phyloP scores from a whole-genome alignment of 1,284 basidiomycete genomes.

The Singerocomus inundabilis region DNA sequence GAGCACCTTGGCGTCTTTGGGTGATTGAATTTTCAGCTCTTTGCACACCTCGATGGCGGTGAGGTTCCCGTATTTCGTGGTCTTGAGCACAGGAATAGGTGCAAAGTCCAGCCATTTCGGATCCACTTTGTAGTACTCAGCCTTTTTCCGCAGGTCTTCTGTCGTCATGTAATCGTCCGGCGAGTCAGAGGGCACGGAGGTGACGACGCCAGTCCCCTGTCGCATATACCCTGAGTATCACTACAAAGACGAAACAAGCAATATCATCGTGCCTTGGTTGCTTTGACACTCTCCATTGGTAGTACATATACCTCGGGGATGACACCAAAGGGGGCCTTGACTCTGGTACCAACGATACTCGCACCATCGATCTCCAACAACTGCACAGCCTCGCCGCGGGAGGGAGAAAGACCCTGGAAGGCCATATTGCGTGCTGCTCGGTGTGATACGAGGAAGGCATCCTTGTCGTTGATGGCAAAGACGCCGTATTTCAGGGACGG shows the following conservation, averaged over 20 bases:
- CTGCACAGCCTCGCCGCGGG: slow-evolving; percentile 71
- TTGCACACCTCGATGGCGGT: slow-evolving; percentile 87
- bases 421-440: slow-evolving; percentile 97
- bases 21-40: slow-evolving; percentile 92
- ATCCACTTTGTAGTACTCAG: slow-evolving; percentile 95
- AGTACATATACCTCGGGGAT: slow-evolving; percentile 91
- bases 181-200: slow-evolving; percentile 97
- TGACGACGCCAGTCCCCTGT: slow-evolving; percentile 96
- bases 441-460: slow-evolving; percentile 88
- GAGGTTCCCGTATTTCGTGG: slow-evolving; percentile 90
- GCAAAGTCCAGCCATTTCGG: slow-evolving; percentile 86
- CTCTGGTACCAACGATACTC: slow-evolving; percentile 85
- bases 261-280: slow-evolving; percentile 68
- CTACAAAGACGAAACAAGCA: neutral
- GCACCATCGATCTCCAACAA: slow-evolving; percentile 77
- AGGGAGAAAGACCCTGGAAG: slow-evolving; percentile 82
- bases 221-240: neutral
- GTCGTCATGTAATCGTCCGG: slow-evolving; percentile 95
- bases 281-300: slow-evolving; percentile 96
- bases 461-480: slow-evolving; percentile 82
- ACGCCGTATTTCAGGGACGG: slow-evolving; percentile 91
- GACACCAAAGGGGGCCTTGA: slow-evolving; percentile 85
- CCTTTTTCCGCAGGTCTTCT: slow-evolving; percentile 94
- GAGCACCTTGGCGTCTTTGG: slow-evolving; percentile 91
- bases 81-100: slow-evolving; percentile 85